Evolutionary conservation across 148 eudicot genomes (phyloP).

Genomic region (Dianthus caryophyllus): DNA sequence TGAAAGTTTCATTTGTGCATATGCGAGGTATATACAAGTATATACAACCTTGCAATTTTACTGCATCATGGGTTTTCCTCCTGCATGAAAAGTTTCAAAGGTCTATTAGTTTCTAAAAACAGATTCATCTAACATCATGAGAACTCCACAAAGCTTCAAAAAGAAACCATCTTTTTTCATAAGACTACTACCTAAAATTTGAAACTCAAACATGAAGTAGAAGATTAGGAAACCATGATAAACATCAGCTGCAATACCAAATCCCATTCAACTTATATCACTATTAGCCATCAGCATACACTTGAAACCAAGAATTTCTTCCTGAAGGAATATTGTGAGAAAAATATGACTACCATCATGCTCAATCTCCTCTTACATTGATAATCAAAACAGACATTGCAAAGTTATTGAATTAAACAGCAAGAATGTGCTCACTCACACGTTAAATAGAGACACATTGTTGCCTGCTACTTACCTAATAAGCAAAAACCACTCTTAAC

Average conservation of each 20-base stretch:
- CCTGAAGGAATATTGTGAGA: slow-evolving; percentile 82
- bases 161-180: slow-evolving; percentile 1
- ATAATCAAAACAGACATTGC: neutral
- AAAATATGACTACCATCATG: slow-evolving; percentile 72
- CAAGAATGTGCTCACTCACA: neutral
- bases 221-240: neutral
- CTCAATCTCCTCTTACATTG: slow-evolving; percentile 75
- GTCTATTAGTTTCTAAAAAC: neutral
- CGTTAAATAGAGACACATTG: neutral
- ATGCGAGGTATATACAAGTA: neutral
- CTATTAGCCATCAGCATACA: slow-evolving; percentile 36
- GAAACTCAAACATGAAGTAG: neutral
- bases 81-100: neutral
- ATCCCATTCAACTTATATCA: neutral
- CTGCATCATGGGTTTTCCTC: slow-evolving; percentile 5
- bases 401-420: slow-evolving; percentile 5
- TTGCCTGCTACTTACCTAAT: neutral
- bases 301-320: slow-evolving; percentile 77
- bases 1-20: neutral
- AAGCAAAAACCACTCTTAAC: neutral
- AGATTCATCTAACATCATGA: slow-evolving; percentile 11
- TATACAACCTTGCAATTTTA: neutral
- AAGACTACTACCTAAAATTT: neutral
- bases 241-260: neutral
- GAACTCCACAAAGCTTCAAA: neutral